Evolutionary conservation across 2,329 filamentous ascomycete genomes (phyloP), one percentile per base, ranked within the genome.

Genomic region (Xylariaceae sp.): DNA sequence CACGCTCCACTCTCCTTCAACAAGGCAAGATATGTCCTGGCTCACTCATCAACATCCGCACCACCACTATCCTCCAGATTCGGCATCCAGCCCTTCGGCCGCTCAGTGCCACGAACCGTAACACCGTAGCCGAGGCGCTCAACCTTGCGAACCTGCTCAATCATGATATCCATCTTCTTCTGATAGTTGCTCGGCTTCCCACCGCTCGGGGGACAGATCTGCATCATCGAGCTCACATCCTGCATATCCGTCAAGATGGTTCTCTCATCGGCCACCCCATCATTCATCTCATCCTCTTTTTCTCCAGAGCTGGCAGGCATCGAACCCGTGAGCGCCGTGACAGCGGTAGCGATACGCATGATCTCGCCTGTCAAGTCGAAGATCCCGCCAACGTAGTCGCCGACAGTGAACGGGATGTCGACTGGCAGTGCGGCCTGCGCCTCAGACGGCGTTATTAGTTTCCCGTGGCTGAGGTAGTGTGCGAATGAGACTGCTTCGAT

Each of bases 331-430:
- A 90, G 87, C 1, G 90, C 90, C 66, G 95, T 87, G 22, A 85
- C 83, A 6, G 91, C 91, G 44, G 96, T 94, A 0, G 90, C 90
- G 69, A 96, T 97, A 30, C 91, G 82, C 94, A 99, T 99, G 75
- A 97, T 77, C 73, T 99, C 94, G 36, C 94, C 94, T 1, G 91
- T 91, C 59, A 97, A 80, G 68, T 99, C 94, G 63, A 96, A 96
- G 2, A 99, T 71, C 9, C 92, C 94, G 55, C 94, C 85, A 50
- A 96, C 72, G 66, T 96, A 97, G 68, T 99, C 94, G 3, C 15
- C 33, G 5, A 36, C 77, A 1, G 87, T 89, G 17, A 96, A 74
- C 1, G 75, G 62, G 2, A 96, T 77, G 1, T 75, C 76, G 0
- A 71, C 66, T 6, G 65, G 75, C 7, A 84, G 66, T 2, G 72